Conservation (phyloP, 1,284 basidiomycete genomes). For the Leccinum pallidistipes region DNA sequence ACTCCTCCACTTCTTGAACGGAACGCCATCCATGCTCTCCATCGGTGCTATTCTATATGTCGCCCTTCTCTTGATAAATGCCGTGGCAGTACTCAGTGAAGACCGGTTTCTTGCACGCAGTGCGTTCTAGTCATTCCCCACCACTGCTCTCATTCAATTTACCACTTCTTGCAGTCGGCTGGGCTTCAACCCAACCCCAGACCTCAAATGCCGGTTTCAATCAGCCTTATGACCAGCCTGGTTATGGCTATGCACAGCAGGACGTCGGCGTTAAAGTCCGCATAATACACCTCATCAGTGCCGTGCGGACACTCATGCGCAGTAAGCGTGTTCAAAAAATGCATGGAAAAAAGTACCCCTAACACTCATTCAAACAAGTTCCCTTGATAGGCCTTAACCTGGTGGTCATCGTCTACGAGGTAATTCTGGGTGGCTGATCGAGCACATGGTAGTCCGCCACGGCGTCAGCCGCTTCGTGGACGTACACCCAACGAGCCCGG, state of each 20-base stretch:
- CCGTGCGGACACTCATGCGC: conserved; percentile 92
- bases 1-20: background rate
- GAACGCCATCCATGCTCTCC: conserved; percentile 38
- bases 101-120: conserved; percentile 93
- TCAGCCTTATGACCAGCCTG: conserved; percentile 66
- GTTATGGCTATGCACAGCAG: conserved; percentile 49
- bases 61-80: conserved; percentile 84
- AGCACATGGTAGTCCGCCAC: conserved; percentile 18
- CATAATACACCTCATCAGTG: conserved; percentile 89
- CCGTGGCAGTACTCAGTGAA: conserved; percentile 92
- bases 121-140: conserved; percentile 44
- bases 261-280: conserved; percentile 82
- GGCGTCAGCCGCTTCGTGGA: conserved; percentile 10
- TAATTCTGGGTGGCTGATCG: conserved; percentile 57
- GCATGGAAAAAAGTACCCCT: conserved; percentile 12
- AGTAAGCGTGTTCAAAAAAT: conserved; percentile 54
- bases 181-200: conserved; percentile 74
- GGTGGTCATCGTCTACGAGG: conserved; percentile 79
- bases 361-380: conserved; percentile 51
- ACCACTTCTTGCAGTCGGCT: conserved; percentile 69
- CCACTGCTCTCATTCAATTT: conserved; percentile 7
- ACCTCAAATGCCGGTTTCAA: conserved; percentile 56
- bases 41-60: conserved; percentile 74
- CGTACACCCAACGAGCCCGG: conserved; percentile 10
- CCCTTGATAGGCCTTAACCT: conserved; percentile 85